Evolutionary conservation across 2,329 filamentous ascomycete genomes (phyloP).

Genomic region (Dothistroma pini): DNA sequence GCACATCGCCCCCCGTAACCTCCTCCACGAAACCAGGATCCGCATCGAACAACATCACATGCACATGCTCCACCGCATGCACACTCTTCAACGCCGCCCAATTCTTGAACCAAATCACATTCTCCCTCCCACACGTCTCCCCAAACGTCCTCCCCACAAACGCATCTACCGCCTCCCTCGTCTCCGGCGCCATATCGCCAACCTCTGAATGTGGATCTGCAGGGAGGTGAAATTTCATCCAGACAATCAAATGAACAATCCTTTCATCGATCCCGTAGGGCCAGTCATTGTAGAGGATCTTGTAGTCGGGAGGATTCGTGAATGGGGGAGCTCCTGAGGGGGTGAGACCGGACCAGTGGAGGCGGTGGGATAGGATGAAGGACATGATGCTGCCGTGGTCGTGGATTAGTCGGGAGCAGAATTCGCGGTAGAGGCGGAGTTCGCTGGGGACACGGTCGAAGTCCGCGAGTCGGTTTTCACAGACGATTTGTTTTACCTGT

Average conservation of each 20-base stretch:
- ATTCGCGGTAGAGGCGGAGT: conserved; percentile 72
- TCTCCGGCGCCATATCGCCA: conserved; percentile 63
- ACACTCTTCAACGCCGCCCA: conserved; percentile 83
- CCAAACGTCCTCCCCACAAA: conserved; percentile 69
- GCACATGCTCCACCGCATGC: conserved; percentile 85
- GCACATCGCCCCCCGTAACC: conserved; percentile 71
- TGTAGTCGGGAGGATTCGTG: conserved; percentile 42
- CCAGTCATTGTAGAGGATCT: conserved; percentile 86
- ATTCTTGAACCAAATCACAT: conserved; percentile 87
- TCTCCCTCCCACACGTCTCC: conserved; percentile 42
- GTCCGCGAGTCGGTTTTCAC: conserved; percentile 64
- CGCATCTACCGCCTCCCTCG: conserved; percentile 62
- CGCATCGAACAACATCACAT: conserved; percentile 83
- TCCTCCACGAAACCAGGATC: conserved; percentile 64
- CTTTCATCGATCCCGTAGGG: conserved; percentile 78
- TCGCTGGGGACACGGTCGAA: conserved; percentile 77
- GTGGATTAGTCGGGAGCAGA: conserved; percentile 59
- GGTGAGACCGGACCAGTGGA: conserved; percentile 60
- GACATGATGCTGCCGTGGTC: conserved; percentile 72
- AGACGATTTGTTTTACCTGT: conserved; percentile 61
- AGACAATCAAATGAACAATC: conserved; percentile 83
- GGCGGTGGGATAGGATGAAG: conserved; percentile 67
- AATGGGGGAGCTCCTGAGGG: not conserved
- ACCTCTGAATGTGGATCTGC: conserved; percentile 57
- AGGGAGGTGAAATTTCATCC: conserved; percentile 81